phyloP scores from a whole-genome alignment of 73 alveolate genomes.

The Uronychia setigera region DNA sequence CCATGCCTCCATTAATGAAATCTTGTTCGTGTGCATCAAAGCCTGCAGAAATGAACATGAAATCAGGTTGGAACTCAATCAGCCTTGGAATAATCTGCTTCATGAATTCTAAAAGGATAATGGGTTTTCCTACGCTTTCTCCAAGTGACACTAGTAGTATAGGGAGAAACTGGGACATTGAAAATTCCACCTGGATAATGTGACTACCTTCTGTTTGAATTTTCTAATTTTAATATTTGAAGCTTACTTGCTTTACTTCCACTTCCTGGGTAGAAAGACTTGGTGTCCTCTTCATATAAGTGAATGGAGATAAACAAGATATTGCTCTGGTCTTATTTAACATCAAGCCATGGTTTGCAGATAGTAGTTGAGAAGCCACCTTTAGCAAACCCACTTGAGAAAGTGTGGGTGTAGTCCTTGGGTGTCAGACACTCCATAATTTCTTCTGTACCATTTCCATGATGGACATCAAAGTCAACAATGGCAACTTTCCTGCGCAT shows the following conservation, averaged over 20 bases:
- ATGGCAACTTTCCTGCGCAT: slow-evolving; percentile 91
- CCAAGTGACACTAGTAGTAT: slow-evolving; percentile 44
- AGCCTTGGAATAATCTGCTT: slow-evolving; percentile 86
- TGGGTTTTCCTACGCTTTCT: slow-evolving; percentile 58
- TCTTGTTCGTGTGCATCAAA: slow-evolving; percentile 97
- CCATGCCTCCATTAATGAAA: slow-evolving; percentile 64
- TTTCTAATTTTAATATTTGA: slow-evolving; percentile 38
- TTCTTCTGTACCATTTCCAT: slow-evolving; percentile 99
- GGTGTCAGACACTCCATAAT: slow-evolving; percentile 78
- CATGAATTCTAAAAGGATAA: slow-evolving; percentile 61
- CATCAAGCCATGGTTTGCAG: slow-evolving; percentile 59
- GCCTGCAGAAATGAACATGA: slow-evolving; percentile 97
- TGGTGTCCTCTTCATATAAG: slow-evolving; percentile 42
- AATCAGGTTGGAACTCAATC: slow-evolving; percentile 94
- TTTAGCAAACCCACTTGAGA: slow-evolving; percentile 19
- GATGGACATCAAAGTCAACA: slow-evolving; percentile 98
- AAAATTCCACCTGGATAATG: slow-evolving; percentile 93
- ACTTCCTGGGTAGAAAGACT: slow-evolving; percentile 58
- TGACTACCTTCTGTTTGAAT: slow-evolving; percentile 56
- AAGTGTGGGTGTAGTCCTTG: slow-evolving; percentile 51
- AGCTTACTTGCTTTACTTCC: slow-evolving; percentile 21
- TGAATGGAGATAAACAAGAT: slow-evolving; percentile 78
- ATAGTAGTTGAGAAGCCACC: background rate
- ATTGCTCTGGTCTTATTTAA: slow-evolving; percentile 84
- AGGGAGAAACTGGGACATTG: slow-evolving; percentile 73